phyloP scores from a whole-genome alignment of 331 rosid species.

The Malus hybrid region DNA sequence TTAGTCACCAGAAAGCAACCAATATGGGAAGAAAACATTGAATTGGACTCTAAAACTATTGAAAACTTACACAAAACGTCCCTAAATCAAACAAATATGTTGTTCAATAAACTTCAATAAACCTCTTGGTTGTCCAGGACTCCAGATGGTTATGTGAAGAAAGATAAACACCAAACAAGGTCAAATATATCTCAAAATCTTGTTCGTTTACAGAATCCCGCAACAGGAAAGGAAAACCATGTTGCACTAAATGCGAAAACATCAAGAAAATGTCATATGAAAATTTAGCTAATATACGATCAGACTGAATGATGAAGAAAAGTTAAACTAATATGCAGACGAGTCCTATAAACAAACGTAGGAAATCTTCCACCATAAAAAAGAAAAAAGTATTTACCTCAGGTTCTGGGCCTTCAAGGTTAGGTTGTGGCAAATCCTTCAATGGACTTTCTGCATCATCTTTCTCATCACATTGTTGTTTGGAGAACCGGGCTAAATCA shows the following conservation, averaged over 20 bases:
- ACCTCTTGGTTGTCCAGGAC: background rate
- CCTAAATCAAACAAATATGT: background rate
- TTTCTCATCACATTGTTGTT: slow-evolving; percentile 74
- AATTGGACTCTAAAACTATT: background rate
- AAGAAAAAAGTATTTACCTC: slow-evolving; percentile 38
- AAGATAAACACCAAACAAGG: background rate
- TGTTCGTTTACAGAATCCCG: background rate
- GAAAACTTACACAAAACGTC: background rate
- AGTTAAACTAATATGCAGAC: background rate
- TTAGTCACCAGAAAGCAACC: background rate
- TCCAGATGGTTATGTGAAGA: background rate
- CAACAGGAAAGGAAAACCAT: background rate
- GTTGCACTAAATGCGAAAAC: background rate
- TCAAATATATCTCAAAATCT: background rate
- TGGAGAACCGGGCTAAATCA: slow-evolving; percentile 69
- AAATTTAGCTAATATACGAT: background rate
- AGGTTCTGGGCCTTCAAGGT: slow-evolving; percentile 46
- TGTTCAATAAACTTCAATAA: no score
- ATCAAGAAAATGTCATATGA: background rate
- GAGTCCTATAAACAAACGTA: background rate
- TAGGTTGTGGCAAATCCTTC: slow-evolving; percentile 45
- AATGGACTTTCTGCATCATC: slow-evolving; percentile 97
- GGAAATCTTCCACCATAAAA: background rate
- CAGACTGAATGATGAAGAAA: background rate
- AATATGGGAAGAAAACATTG: background rate